Conservation (phyloP, 352 stramenopile genomes). For the Pythium biforme region DNA sequence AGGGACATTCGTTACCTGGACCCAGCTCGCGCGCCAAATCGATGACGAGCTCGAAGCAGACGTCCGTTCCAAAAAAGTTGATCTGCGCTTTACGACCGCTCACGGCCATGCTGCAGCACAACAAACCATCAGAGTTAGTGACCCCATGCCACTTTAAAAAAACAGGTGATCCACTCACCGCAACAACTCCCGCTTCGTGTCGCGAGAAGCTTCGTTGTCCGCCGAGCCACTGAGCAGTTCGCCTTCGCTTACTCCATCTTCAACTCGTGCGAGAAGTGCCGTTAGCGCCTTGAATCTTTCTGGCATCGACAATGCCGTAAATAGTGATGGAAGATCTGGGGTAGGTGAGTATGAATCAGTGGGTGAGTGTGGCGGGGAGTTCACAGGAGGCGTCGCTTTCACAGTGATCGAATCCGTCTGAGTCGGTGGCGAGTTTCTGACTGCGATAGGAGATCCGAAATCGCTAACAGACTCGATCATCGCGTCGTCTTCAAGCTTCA, state of each 20-base stretch:
- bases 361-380: neutral
- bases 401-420: neutral
- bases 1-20: conserved; percentile 30
- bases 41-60: conserved; percentile 75
- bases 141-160: neutral
- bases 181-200: conserved; percentile 72
- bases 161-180: conserved; percentile 23
- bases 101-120: conserved; percentile 53
- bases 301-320: conserved; percentile 44
- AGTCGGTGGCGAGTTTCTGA: neutral
- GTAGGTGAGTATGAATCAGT: neutral
- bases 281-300: conserved; percentile 59
- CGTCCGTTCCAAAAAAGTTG: conserved; percentile 70
- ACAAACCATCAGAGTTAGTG: neutral
- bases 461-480: conserved; percentile 23
- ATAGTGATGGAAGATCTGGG: conserved; percentile 17
- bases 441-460: conserved; percentile 11
- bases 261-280: conserved; percentile 53
- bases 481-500: neutral
- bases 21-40: conserved; percentile 61
- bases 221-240: conserved; percentile 36
- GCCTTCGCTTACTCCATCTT: conserved; percentile 58
- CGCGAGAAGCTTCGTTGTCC: conserved; percentile 35
- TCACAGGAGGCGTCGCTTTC: neutral
- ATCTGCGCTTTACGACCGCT: conserved; percentile 69